Percentiles rank a stretch among this genome's conserved stretches.
phyloP scores from a whole-genome alignment of 768 basidiomycete species.

The Boletellus ananas region DNA sequence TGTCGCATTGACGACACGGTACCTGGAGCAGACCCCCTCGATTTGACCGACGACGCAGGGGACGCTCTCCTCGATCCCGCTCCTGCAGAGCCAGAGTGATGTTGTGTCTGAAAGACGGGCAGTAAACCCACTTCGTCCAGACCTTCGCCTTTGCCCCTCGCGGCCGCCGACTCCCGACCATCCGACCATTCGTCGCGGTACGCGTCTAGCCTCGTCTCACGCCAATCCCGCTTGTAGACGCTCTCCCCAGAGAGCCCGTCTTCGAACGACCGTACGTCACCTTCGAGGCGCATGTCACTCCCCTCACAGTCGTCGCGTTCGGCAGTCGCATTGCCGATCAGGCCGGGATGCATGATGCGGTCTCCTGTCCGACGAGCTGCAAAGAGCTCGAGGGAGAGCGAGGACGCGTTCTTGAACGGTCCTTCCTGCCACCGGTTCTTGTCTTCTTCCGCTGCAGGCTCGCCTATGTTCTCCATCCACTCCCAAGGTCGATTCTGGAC shows the following conservation, averaged over 20 bases:
- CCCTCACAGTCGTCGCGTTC: conserved; percentile 20
- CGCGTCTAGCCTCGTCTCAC: conserved; percentile 54
- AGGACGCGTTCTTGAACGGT: conserved; percentile 61
- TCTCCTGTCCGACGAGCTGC: conserved; percentile 65
- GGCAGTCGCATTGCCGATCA: neutral
- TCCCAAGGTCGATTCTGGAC: conserved; percentile 82
- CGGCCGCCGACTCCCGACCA: neutral
- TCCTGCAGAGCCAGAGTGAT: conserved; percentile 10
- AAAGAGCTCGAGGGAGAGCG: conserved; percentile 71
- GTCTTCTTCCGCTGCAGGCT: conserved; percentile 39
- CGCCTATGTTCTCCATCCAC: conserved; percentile 75
- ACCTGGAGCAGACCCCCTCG: conserved; percentile 31
- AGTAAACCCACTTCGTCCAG: conserved; percentile 29
- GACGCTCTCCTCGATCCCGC: conserved; percentile 39
- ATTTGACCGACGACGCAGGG: conserved; percentile 49
- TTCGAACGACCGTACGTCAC: conserved; percentile 56
- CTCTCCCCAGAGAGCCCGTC: conserved; percentile 61
- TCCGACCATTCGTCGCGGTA: conserved; percentile 14
- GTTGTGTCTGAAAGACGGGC: conserved; percentile 22
- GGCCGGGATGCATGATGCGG: conserved; percentile 25
- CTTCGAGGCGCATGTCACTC: conserved; percentile 30
- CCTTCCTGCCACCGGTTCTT: conserved; percentile 40
- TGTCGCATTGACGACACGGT: conserved; percentile 34
- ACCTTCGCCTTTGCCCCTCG: conserved; percentile 19
- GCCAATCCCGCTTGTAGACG: conserved; percentile 72